Conservation (phyloP, 163 green algal genomes). For the Chlorella variabilis region DNA sequence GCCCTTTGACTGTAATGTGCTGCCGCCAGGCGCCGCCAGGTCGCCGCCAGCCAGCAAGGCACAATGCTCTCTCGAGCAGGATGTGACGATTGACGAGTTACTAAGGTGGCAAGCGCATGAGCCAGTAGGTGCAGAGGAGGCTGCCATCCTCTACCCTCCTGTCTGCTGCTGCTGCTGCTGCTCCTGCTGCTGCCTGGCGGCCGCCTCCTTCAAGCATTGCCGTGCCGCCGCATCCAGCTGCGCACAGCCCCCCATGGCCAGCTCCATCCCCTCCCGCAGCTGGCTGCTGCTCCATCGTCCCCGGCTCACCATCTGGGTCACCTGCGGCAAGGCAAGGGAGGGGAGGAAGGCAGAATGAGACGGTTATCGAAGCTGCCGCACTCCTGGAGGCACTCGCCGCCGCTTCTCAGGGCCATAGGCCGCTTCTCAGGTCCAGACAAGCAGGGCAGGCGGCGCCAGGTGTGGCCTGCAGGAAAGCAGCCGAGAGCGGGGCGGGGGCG, state of each 20-base stretch:
- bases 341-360: background rate
- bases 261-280: slow-evolving; percentile 66
- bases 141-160: background rate
- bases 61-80: too few relatives aligned
- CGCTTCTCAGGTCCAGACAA: too few relatives aligned
- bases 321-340: slow-evolving; percentile 41
- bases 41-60: too few relatives aligned
- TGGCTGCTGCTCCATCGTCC: slow-evolving; percentile 64
- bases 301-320: slow-evolving; percentile 67
- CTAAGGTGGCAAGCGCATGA: too few relatives aligned
- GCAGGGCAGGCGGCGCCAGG: background rate
- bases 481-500: background rate
- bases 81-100: too few relatives aligned
- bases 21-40: too few relatives aligned
- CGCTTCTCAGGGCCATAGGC: too few relatives aligned
- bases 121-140: background rate
- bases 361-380: background rate
- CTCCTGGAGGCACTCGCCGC: background rate
- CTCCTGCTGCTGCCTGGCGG: slow-evolving; percentile 15
- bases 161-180: too few relatives aligned
- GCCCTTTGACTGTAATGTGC: too few relatives aligned
- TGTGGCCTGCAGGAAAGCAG: too few relatives aligned
- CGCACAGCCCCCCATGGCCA: slow-evolving; percentile 77
- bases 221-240: slow-evolving; percentile 68
- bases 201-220: slow-evolving; percentile 61